Evolutionary conservation across 768 basidiomycete species (phyloP).

Genomic region (Hemileccinum impolitum): DNA sequence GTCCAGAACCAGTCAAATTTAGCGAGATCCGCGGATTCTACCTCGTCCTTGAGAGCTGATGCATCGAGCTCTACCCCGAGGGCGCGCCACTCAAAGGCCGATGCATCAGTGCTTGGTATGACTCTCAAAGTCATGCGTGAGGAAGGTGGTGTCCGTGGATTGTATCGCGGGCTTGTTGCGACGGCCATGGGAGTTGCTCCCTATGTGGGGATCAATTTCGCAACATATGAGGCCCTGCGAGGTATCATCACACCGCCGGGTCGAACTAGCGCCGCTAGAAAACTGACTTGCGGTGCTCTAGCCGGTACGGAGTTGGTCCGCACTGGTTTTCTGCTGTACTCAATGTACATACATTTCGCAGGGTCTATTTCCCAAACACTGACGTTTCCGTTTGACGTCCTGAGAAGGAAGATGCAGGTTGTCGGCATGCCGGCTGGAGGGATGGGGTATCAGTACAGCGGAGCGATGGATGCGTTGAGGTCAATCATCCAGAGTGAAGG

Average conservation of each 20-base stretch:
- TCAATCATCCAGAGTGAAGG: conserved; percentile 75
- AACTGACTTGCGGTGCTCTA: conserved; percentile 81
- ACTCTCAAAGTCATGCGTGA: conserved; percentile 85
- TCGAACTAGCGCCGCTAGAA: conserved; percentile 61
- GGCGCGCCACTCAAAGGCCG: conserved; percentile 44
- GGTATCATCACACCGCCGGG: conserved; percentile 80
- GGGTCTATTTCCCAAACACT: conserved; percentile 92
- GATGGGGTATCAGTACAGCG: conserved; percentile 65
- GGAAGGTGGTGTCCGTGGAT: conserved; percentile 83
- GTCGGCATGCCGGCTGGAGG: conserved; percentile 66
- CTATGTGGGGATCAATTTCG: conserved; percentile 88
- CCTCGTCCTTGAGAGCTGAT: conserved; percentile 42
- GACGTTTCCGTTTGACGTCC: conserved; percentile 94
- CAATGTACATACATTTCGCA: conserved; percentile 23
- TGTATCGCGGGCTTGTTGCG: conserved; percentile 83
- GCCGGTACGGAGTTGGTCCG: conserved; percentile 51
- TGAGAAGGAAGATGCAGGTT: conserved; percentile 95
- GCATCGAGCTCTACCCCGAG: conserved; percentile 36
- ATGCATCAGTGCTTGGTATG: conserved; percentile 84
- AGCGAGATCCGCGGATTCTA: conserved; percentile 21
- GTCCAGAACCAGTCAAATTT: conserved; percentile 27
- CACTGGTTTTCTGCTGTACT: conserved; percentile 3
- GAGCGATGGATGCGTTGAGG: conserved; percentile 74
- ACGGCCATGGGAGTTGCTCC: conserved; percentile 91
- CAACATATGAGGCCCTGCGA: conserved; percentile 84